phyloP scores from a whole-genome alignment of 805 yeast species.

The Clavispora fructus region DNA sequence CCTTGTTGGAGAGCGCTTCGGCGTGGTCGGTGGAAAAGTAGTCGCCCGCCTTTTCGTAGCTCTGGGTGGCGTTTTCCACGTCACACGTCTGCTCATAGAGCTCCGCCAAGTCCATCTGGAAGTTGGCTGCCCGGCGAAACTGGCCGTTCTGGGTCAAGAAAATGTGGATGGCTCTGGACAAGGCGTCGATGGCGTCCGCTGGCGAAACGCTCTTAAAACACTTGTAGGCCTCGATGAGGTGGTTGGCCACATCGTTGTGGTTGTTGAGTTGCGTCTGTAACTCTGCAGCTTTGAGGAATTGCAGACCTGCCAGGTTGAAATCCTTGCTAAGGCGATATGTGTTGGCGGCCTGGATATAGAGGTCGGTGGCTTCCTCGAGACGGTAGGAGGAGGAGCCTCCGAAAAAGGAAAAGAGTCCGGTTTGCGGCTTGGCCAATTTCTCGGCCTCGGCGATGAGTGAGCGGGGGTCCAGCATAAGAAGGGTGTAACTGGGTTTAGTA shows the following conservation, averaged over 20 bases:
- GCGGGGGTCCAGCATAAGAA: conserved; percentile 31
- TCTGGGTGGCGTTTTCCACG: conserved; percentile 58
- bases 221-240: conserved; percentile 86
- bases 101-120: conserved; percentile 85
- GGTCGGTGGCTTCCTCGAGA: conserved; percentile 88
- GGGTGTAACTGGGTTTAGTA: neutral
- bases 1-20: conserved; percentile 82
- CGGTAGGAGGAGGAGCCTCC: conserved; percentile 60
- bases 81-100: conserved; percentile 74
- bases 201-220: conserved; percentile 73
- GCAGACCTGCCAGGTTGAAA: conserved; percentile 67
- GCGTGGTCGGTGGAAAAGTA: conserved; percentile 95
- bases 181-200: conserved; percentile 67
- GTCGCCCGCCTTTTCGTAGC: conserved; percentile 85
- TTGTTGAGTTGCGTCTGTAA: conserved; percentile 69
- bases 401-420: conserved; percentile 66
- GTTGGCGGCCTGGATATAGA: conserved; percentile 92
- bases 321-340: conserved; percentile 73
- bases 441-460: conserved; percentile 41
- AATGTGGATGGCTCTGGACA: conserved; percentile 72
- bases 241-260: conserved; percentile 88
- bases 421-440: conserved; percentile 48
- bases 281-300: conserved; percentile 82
- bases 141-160: conserved; percentile 85
- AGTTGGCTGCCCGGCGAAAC: conserved; percentile 93